Base-by-base conservation (phyloP, 768 basidiomycete species). In the Pisolithus tinctorius region DNA sequence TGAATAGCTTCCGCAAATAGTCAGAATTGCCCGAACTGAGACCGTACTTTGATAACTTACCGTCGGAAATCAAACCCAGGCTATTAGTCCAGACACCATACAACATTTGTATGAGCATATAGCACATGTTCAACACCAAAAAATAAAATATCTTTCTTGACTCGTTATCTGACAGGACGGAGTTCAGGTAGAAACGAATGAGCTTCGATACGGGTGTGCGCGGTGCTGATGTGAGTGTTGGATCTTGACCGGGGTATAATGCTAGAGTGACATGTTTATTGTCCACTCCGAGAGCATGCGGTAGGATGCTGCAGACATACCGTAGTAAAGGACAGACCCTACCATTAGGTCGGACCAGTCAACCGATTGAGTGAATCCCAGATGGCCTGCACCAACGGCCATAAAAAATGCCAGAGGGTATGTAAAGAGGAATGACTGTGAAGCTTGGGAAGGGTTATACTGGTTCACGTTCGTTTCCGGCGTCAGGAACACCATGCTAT, bases 41-140 rank as follows among this genome's bases (percentile, higher is more conserved):
- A 39, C 16, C 13, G 16, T 9, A 16, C 27, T 17, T 4, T 23
- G 40, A 40, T 34, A n/a, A 62, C 80, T 59, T 56, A 95, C 95
- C 94, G 64, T 99, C 96, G 9, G 93, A 96, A 51, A 99, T 98
- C 34, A 99, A 72, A 6, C 96, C 96, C 44, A 99, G 69, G 58
- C 89, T 93, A 61, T 99, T 99, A 40, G 96, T 99, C 88, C 93
- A 93, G 26, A 98, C 84, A 8, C 96, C 96, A 65, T 94, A 96
- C 53, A 92, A 65, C 90, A 97, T 92, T 70, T 99, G 96, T 10
- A 99, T 84, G 39, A 88, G 75, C 96, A 99, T 98, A 70, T 92
- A 99, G 56, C 81, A 85, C 69, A 98, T 74, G 68, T 99, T 99
- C 45, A 99, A 74, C 68, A 94, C 78, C 46, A 98, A 74, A 71